Evolutionary conservation across 768 basidiomycete genomes (phyloP), one percentile per base, ranked within the genome.

Genomic region (Rickenella mellea): DNA sequence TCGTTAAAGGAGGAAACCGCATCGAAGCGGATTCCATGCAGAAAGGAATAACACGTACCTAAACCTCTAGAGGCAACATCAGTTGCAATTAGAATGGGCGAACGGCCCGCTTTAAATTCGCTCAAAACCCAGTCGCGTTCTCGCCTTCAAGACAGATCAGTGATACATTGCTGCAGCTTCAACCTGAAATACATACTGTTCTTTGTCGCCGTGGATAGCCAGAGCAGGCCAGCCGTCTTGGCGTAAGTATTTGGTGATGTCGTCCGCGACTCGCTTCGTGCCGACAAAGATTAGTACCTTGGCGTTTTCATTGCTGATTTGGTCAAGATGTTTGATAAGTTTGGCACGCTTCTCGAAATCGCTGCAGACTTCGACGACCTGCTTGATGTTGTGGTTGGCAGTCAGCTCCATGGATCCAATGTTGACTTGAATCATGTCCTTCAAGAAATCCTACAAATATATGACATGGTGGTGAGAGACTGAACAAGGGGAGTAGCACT

Each of bases 141-240:
- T 44, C 88, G 87, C 56, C 87, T 91, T 45, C 10, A 27, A 36
- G 9, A 26, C 24, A 4, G 20, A 35, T 55, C 31, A 48, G 41
- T 8, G 32, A 20, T 4, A 40, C 11, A 5, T n/a, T 11, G 22
- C 30, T 7, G 3, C 11, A 9, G 9, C 4, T n/a, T n/a, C 17
- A n/a, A 27, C 25, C 8, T 38, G 6, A 40, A 26, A 15, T 3
- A 71, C 85, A 52, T 59, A 93, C 87, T 96, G 91, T 70, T 92
- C 92, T 66, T 99, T 99, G 70, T 99, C 96, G 55, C 96, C 96
- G 58, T 99, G 96, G 55, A 99, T 99, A 41, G 96, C 94, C 27
- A 99, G 70, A 11, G 96, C 96, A n/a, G 96, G 96, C 96, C 96
- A 99, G 11, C 96, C 96, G 56, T 99, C 96, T 71, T 88, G 85